Conservation (phyloP, 2,329 filamentous ascomycete genomes). For the Basipetospora chlamydospora region DNA sequence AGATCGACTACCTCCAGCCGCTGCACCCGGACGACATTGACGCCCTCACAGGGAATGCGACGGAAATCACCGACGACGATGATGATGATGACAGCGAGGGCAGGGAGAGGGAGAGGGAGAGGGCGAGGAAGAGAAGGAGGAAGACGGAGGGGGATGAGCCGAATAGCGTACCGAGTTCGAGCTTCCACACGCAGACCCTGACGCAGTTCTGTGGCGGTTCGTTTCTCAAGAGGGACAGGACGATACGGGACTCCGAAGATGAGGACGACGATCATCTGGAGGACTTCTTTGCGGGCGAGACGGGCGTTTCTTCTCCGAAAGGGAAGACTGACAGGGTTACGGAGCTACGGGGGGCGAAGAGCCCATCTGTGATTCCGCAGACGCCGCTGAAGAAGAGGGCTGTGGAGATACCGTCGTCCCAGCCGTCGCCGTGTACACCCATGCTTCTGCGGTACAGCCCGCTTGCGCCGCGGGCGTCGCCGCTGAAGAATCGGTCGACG, state of each 20-base stretch:
- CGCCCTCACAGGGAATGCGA: constrained; percentile 9
- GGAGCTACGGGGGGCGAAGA: constrained; percentile 1
- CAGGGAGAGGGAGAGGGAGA: neutral
- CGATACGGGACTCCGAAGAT: constrained; percentile 24
- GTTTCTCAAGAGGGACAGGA: constrained; percentile 3
- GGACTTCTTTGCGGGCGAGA: neutral
- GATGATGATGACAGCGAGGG: neutral
- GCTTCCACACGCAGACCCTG: constrained; percentile 26
- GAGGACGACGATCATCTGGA: constrained; percentile 14
- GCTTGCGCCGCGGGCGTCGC: constrained; percentile 18
- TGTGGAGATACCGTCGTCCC: constrained; percentile 30
- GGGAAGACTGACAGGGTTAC: neutral
- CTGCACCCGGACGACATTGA: constrained; percentile 13
- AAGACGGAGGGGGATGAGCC: constrained; percentile 18
- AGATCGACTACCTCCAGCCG: constrained; percentile 24
- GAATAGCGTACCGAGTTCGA: constrained; percentile 12
- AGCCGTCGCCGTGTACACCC: constrained; percentile 19
- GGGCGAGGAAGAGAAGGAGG: constrained; percentile 8
- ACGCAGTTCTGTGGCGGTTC: constrained; percentile 21
- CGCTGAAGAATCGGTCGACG: constrained; percentile 21
- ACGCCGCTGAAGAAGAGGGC: constrained; percentile 22
- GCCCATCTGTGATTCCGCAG: constrained; percentile 22
- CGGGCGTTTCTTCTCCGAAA: neutral
- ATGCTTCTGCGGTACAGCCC: constrained; percentile 25
- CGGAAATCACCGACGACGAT: constrained; percentile 8